Base-by-base conservation (phyloP, 352 stramenopile species). In the Thraustochytrium striatum region DNA sequence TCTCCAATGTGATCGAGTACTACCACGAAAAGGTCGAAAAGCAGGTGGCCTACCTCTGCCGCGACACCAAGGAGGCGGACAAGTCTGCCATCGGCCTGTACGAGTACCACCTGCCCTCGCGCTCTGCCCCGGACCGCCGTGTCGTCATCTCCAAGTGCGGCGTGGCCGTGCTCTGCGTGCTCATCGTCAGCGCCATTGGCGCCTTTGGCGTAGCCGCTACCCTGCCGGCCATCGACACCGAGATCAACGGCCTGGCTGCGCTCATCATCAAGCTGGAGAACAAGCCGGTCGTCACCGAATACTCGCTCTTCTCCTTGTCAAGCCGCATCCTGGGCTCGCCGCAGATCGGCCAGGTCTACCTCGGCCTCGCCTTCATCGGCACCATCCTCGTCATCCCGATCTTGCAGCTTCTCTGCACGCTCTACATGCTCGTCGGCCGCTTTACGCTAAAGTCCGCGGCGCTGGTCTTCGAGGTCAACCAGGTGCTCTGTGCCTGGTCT, bases 1-100 rank as follows among this genome's bases (percentile, higher is more conserved):
- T 21, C 5, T 19, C 5, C 43, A 70, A 70, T n/a, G 43, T 70
- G 5, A 62, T 70, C 25, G 36, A 16, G 5, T 16, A 5, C n/a
- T 70, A 19, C 16, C 35, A 70, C 30, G 43, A 70, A 62, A 69
- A 55, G 5, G 16, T 70, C n/a, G 61, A 70, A 21, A 5, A 55
- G 5, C 35, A 70, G 43, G 19, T 61, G 5, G 53, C 19, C 9
- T 5, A 5, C 5, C n/a, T 47, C 5, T 11, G 16, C 30, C 35
- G 61, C 35, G 61, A 70, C 11, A 3, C 38, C 5, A 5, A 70
- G 5, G 21, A 43, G 43, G 25, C 43, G 5, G 61, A 70, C 43
- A 13, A 43, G 5, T 36, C 9, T 36, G 5, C 25, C 25, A 36
- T 61, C 19, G 5, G 25, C 53, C 5, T 61, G 5, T 5, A 5